Conservation (phyloP, 2,329 filamentous ascomycete species). For the Aspergillaceae sp. region DNA sequence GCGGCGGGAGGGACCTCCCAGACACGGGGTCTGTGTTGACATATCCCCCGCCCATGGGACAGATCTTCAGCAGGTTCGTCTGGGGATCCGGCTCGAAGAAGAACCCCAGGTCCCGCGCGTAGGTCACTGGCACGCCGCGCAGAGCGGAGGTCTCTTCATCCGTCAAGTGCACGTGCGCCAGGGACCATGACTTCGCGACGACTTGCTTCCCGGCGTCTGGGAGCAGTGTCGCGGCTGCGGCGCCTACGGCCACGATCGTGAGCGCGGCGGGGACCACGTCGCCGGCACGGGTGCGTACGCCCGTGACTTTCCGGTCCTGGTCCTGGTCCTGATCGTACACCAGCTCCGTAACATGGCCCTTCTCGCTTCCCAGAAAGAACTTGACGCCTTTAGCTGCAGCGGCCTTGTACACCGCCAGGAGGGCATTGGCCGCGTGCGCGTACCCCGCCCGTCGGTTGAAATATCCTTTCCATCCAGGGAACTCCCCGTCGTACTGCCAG, state of each 20-base stretch:
- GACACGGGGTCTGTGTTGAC: conserved; percentile 41
- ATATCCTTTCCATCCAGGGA: conserved; percentile 51
- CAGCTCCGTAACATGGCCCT: conserved; percentile 33
- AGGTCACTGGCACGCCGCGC: conserved; percentile 52
- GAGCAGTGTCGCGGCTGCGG: conserved; percentile 39
- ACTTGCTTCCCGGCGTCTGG: conserved; percentile 45
- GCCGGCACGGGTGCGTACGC: conserved; percentile 33
- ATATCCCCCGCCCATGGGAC: conserved; percentile 50
- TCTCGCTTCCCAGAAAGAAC: conserved; percentile 38
- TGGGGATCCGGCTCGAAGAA: conserved; percentile 56
- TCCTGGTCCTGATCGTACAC: conserved; percentile 21
- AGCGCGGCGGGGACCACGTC: conserved; percentile 29
- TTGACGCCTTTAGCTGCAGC: conserved; percentile 34
- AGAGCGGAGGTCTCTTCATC: conserved; percentile 47
- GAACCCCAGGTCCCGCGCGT: conserved; percentile 55
- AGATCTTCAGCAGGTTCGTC: conserved; percentile 53
- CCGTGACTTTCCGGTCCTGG: conserved; percentile 15
- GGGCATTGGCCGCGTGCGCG: conserved; percentile 47
- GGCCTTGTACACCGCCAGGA: conserved; percentile 40
- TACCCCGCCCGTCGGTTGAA: conserved; percentile 51
- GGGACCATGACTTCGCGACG: conserved; percentile 50
- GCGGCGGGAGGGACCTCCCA: conserved; percentile 37
- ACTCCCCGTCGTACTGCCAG: conserved; percentile 43
- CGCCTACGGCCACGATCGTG: conserved; percentile 47
- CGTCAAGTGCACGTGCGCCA: conserved; percentile 52